Evolutionary conservation across 208 protist species (phyloP), one percentile per base, ranked within the genome.

Genomic region (Acanthamoeba culbertsoni): DNA sequence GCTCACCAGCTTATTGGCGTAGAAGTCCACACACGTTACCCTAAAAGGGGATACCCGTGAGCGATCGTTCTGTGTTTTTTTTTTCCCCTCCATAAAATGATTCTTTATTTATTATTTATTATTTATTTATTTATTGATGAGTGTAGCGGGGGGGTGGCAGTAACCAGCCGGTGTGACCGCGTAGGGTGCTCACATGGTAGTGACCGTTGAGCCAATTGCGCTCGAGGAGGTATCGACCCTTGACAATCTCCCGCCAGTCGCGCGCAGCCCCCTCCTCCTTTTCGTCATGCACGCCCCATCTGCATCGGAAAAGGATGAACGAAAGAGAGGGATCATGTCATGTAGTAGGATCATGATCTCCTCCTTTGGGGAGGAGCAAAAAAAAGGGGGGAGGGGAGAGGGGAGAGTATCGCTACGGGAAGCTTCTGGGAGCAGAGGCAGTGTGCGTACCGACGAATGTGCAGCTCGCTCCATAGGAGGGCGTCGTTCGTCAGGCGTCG

Each of bases 1-100:
- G 57, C 82, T 90, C 28, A 90, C 82, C 43, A 90, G 82, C 82
- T 90, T 90, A 37, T 90, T 90, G 48, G 82, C 82, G 18, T 90
- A 90, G 20, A 90, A 90, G 20, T 90, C 82, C 28, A 90, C 82
- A 26, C 82, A 90, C 14, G 82, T 90, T 7, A 90, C 82, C 75
- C 75, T 86, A 8, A n/a, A 79, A 51, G 68, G 55, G 26, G n/a
- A n/a, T n/a, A n/a, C n/a, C n/a, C n/a, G n/a, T n/a, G n/a, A n/a
- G n/a, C n/a, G n/a, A n/a, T n/a, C n/a, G n/a, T n/a, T n/a, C n/a
- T n/a, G n/a, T n/a, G n/a, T n/a, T n/a, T n/a, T n/a, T n/a, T n/a
- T n/a, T n/a, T n/a, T n/a, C n/a, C n/a, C n/a, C n/a, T n/a, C n/a
- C n/a, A n/a, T n/a, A n/a, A n/a, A n/a, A n/a, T n/a, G n/a, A n/a